Evolutionary conservation across 2,329 filamentous ascomycete genomes (phyloP).

Genomic region (Celoporthe dispersa): DNA sequence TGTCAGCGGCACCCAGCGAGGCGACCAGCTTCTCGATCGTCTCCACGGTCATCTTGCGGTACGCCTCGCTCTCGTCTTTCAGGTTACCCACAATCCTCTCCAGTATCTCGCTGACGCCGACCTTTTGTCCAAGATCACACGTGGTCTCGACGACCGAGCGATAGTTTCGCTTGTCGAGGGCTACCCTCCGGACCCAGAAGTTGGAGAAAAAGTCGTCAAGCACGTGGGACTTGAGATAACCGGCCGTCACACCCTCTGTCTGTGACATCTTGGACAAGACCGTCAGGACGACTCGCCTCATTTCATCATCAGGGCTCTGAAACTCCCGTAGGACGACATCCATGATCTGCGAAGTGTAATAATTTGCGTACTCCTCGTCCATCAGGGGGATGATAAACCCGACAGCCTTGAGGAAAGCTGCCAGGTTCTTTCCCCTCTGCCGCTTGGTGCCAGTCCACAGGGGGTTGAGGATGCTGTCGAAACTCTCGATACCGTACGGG

Average conservation of each 20-base stretch:
- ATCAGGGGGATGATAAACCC: constrained; percentile 98
- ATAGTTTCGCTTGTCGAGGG: constrained; percentile 96
- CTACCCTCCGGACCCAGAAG: constrained; percentile 98
- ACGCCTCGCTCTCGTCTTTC: constrained; percentile 97
- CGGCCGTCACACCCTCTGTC: constrained; percentile 92
- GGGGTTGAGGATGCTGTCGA: constrained; percentile 96
- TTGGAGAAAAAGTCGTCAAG: constrained; percentile 97
- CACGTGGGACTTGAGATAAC: constrained; percentile 93
- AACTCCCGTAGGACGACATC: constrained; percentile 96
- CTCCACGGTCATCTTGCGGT: constrained; percentile 99
- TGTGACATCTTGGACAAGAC: constrained; percentile 95
- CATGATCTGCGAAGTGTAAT: constrained; percentile 99
- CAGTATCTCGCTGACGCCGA: constrained; percentile 94
- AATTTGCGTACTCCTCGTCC: constrained; percentile 99
- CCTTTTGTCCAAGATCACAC: constrained; percentile 94
- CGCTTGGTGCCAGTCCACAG: constrained; percentile 96
- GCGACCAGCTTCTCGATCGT: constrained; percentile 97
- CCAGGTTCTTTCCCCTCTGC: constrained; percentile 93
- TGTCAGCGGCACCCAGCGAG: constrained; percentile 89
- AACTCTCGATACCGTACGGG: constrained; percentile 98
- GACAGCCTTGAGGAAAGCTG: constrained; percentile 95
- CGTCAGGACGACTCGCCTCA: constrained; percentile 99
- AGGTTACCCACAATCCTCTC: constrained; percentile 92
- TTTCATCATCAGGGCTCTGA: constrained; percentile 95
- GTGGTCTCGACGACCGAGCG: constrained; percentile 98